Base-by-base conservation (phyloP, 2,329 filamentous ascomycete species). In the Fusarium sp. region DNA sequence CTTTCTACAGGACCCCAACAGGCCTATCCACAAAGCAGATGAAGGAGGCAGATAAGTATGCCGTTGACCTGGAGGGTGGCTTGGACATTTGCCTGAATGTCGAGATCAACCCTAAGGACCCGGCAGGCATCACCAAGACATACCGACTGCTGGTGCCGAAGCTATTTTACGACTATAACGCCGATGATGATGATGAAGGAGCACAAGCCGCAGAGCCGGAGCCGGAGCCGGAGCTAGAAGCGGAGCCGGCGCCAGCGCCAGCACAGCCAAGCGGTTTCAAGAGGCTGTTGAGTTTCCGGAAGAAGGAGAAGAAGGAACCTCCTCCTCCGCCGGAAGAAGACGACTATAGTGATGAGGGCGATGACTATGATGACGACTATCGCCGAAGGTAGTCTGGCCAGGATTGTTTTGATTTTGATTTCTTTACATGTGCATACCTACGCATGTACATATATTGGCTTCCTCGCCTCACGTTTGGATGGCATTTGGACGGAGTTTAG, bases 41-140 rank as follows among this genome's bases (percentile, higher is more conserved):
- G 75, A 88, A 87, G 77, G 88, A 88, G 71, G 82, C 86, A 3
- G 86, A 88, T 45, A 85, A 86, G 20, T 86, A 86, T 50, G 87
- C 89, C 11, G 89, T 98, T 68, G 91, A 98, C 79, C 87, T 98
- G 0, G 91, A 97, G 80, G 93, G 93, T 33, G 95, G 95, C 0
- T 86, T 99, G 11, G 95, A 98, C 75, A 92, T 99, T 39, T 93
- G 91, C 60, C 84, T 99, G 50, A 98, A 98, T 77, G 91, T 98
- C 72, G 97, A 99, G 84, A 91, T 98, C 71, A 95, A 93, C 77
- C 90, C 94, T 52, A 91, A 91, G 72, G 95, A 99, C 77, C 96
- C 97, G 1, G 89, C 93, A 0, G 97, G 97, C 16, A 95, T 94
- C 73, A 99, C 97, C 1, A 90, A 91, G 60, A 94, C 95, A 10